Evolutionary conservation across 495 filamentous ascomycete species (phyloP).

Genomic region (Lindgomyces ingoldianus): DNA sequence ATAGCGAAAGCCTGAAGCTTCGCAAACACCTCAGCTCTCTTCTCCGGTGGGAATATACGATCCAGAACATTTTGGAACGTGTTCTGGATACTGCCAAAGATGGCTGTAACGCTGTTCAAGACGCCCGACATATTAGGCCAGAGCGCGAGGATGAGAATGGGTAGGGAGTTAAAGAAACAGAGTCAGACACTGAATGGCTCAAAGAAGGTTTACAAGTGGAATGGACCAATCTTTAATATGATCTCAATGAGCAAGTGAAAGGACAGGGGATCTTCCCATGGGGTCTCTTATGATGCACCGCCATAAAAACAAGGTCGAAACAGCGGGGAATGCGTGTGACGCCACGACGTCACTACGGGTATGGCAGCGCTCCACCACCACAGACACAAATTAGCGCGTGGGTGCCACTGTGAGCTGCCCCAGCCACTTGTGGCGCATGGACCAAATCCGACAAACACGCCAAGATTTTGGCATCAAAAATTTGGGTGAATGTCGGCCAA

Average conservation of each 20-base stretch:
- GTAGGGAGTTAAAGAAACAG: not conserved
- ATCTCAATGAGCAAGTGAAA: too few species aligned
- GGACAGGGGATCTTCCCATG: too few species aligned
- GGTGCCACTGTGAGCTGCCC: not conserved
- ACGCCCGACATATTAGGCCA: constrained; percentile 31
- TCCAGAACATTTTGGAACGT: constrained; percentile 37
- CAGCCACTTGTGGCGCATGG: constrained; percentile 1
- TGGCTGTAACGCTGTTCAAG: constrained; percentile 31
- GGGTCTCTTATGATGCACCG: too few species aligned
- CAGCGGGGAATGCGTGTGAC: not conserved
- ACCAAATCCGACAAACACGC: not conserved
- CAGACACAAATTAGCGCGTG: too few species aligned
- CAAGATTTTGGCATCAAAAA: constrained; percentile 18
- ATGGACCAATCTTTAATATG: too few species aligned
- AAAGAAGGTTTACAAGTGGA: too few species aligned
- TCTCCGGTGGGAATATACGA: constrained; percentile 44
- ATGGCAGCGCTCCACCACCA: not conserved
- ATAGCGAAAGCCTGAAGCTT: constrained; percentile 43
- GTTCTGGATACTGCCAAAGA: constrained; percentile 18
- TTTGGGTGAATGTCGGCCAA: constrained; percentile 3
- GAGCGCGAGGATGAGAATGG: too few species aligned
- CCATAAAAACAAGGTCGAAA: constrained; percentile 2
- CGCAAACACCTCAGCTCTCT: constrained; percentile 38
- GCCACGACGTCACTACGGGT: constrained; percentile 4
- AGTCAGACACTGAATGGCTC: too few species aligned